phyloP scores from a whole-genome alignment of 768 basidiomycete species.

The Dioszegia aurantiaca region DNA sequence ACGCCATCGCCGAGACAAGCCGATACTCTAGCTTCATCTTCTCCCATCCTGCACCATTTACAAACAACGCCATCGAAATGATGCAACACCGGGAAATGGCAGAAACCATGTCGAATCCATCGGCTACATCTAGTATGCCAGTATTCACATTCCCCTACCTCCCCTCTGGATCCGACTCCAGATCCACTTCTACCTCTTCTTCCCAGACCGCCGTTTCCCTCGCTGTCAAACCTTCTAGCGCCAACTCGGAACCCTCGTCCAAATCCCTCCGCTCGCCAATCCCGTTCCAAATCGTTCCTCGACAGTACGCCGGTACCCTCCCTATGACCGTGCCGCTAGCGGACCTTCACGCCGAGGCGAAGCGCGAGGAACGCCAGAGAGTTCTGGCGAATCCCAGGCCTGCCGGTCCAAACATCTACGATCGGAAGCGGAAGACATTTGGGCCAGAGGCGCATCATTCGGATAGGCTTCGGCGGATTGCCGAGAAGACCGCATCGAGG shows the following conservation, averaged over 20 bases:
- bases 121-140: neutral
- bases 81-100: neutral
- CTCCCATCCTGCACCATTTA: conserved; percentile 3
- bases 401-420: neutral
- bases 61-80: neutral
- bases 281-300: neutral
- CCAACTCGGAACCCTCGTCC: too few species aligned
- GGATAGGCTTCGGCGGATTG: conserved; percentile 1
- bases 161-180: neutral
- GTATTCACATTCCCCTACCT: neutral
- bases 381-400: neutral
- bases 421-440: neutral
- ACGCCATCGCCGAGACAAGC: conserved; percentile 11
- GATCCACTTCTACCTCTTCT: neutral
- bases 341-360: neutral
- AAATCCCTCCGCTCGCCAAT: neutral
- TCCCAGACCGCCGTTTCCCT: neutral
- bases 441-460: neutral
- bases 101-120: neutral
- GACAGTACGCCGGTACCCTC: neutral
- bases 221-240: neutral
- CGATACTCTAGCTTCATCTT: conserved; percentile 24
- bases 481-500: conserved; percentile 5
- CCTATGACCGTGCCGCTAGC: conserved; percentile 7
- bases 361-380: neutral